phyloP scores from a whole-genome alignment of 2,329 filamentous ascomycete genomes.

The Fusarium mundagurra region DNA sequence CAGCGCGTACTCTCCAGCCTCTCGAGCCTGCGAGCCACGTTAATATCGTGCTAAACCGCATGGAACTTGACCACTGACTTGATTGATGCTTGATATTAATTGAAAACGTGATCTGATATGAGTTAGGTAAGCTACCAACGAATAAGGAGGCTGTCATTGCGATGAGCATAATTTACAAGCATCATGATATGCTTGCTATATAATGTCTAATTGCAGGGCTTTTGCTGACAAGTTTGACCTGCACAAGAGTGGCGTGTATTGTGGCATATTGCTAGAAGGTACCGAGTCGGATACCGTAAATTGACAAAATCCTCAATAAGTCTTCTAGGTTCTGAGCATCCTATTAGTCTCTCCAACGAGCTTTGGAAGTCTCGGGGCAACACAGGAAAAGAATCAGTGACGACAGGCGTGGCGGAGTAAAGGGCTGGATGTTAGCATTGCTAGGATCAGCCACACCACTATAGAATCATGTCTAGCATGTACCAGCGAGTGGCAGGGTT shows the following conservation, averaged over 20 bases:
- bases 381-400: conserved; percentile 19
- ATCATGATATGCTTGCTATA: not conserved
- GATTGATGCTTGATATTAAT: not conserved
- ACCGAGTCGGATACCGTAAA: not conserved
- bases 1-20: conserved; percentile 19
- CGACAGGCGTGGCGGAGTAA: conserved; percentile 35
- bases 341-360: conserved; percentile 22
- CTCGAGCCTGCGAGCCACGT: conserved; percentile 12
- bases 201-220: conserved; percentile 20
- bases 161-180: conserved; percentile 5
- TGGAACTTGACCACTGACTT: not conserved
- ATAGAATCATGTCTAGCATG: not conserved
- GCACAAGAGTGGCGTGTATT: conserved; percentile 34
- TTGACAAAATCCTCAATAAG: conserved; percentile 8
- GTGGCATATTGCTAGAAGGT: conserved; percentile 28
- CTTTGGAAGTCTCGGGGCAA: conserved; percentile 8
- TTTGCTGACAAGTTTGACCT: conserved; percentile 23
- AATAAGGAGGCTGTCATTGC: not conserved
- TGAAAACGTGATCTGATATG: not conserved
- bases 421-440: conserved; percentile 13
- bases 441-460: conserved; percentile 38
- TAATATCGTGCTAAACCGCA: conserved; percentile 17
- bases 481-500: conserved; percentile 17
- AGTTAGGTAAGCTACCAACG: not conserved
- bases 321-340: conserved; percentile 16